phyloP scores from a whole-genome alignment of 2,329 filamentous ascomycete genomes.

The Fusarium floridanum region DNA sequence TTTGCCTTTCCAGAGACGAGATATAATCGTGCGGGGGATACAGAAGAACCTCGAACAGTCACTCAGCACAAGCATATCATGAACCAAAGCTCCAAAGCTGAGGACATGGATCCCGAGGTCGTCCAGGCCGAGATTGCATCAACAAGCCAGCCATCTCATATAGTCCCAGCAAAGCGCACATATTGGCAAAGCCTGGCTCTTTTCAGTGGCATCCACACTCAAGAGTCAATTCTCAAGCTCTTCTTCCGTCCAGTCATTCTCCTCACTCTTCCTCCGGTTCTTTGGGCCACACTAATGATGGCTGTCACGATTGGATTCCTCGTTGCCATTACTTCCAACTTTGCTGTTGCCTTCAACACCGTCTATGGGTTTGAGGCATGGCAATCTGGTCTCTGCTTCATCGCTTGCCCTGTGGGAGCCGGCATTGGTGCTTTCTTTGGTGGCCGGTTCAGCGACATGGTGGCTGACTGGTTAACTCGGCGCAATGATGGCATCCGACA shows the following conservation, averaged over 20 bases:
- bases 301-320: conserved; percentile 66
- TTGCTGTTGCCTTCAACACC: conserved; percentile 54
- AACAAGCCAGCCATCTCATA: background rate
- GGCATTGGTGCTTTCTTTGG: conserved; percentile 52
- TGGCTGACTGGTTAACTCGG: conserved; percentile 51
- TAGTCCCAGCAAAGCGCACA: conserved; percentile 15
- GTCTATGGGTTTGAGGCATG: conserved; percentile 57
- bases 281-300: conserved; percentile 66
- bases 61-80: background rate
- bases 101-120: conserved; percentile 58
- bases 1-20: conserved; percentile 67
- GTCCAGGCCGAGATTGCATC: conserved; percentile 14
- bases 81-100: background rate
- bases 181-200: conserved; percentile 19
- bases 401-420: conserved; percentile 59
- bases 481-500: conserved; percentile 54
- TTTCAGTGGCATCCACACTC: conserved; percentile 24
- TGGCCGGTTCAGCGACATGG: conserved; percentile 51
- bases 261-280: conserved; percentile 61
- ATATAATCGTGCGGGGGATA: conserved; percentile 50
- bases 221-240: conserved; percentile 52
- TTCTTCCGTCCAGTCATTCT: conserved; percentile 61
- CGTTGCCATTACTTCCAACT: conserved; percentile 65
- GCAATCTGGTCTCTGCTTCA: conserved; percentile 63
- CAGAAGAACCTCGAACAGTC: background rate